Evolutionary conservation across 495 filamentous ascomycete genomes (phyloP), one percentile per base, ranked within the genome.

Genomic region (Xylaria telfairii): DNA sequence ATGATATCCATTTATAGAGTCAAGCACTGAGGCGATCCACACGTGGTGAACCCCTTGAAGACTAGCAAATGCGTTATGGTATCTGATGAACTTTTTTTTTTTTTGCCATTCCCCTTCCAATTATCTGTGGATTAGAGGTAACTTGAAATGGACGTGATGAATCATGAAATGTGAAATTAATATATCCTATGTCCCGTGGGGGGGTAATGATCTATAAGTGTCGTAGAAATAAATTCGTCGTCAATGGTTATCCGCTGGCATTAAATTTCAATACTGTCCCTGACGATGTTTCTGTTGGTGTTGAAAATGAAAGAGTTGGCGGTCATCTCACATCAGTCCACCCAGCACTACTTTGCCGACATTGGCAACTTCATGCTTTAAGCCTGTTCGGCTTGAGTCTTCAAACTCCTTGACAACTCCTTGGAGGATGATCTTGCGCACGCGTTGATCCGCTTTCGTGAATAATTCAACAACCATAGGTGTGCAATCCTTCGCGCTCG

Each of bases 1-100:
- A 98, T 98, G 95, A 98, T 89, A 84, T 87, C 82, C 87, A 92
- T 90, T 89, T 89, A 94, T 97, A 98, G 96, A 99, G 95, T 99
- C 95, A 99, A 99, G 95, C 95, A 92, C 95, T 92, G 93, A 98
- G 87, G 87, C 78, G 86, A 82, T 78, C 78, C 84, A 87, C 81
- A 80, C 83, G 88, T 90, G 77, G 73, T 73, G 70, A 71, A 75
- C 75, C 75, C 78, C 74, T 78, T 91, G 93, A 91, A 85, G 87
- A 90, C 87, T 74, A 74, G 83, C 77, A 72, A 89, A 92, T 90
- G 86, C 87, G 86, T 92, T 91, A 92, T 89, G 87, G 88, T 93
- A 94, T 95, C 93, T 97, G 93, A 97, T 91, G 90, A 90, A 93
- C 90, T 78, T 81, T 73, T 56, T 0, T 34, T 42, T 7, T 66